Percentiles rank a stretch among this genome's conserved stretches.
Evolutionary conservation across 2,329 filamentous ascomycete species (phyloP).

Genomic region (Cercospora citrullina): DNA sequence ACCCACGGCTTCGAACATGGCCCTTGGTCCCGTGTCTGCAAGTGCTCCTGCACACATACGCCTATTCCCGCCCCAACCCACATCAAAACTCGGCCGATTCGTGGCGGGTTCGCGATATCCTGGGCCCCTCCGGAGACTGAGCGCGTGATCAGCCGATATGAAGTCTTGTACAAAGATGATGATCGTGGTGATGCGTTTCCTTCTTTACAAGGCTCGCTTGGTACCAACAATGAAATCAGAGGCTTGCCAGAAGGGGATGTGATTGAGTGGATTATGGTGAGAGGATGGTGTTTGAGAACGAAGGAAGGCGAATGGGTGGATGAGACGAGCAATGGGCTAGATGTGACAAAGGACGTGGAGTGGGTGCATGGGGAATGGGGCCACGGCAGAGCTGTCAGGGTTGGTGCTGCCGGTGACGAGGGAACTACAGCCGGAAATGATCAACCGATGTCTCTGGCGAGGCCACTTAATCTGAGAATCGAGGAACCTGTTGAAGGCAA

Average conservation of each 20-base stretch:
- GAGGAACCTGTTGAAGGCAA: not conserved
- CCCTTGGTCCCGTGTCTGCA: constrained; percentile 16
- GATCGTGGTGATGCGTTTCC: constrained; percentile 15
- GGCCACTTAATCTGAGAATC: not conserved
- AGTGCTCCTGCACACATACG: not conserved
- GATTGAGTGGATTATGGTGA: constrained; percentile 9
- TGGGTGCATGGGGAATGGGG: not conserved
- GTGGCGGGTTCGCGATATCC: constrained; percentile 15
- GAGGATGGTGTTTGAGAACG: constrained; percentile 9
- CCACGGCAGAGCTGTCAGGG: not conserved
- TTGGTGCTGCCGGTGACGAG: not conserved
- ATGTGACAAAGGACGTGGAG: not conserved
- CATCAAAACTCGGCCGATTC: constrained; percentile 9
- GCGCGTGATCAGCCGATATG: constrained; percentile 7
- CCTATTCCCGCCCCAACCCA: constrained; percentile 9
- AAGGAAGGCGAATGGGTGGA: not conserved
- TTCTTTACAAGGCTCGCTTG: constrained; percentile 7
- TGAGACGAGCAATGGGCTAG: not conserved
- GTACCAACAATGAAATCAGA: not conserved
- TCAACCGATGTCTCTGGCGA: not conserved
- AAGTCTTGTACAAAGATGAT: constrained; percentile 13
- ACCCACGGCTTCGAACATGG: constrained; percentile 18
- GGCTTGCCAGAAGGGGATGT: constrained; percentile 6
- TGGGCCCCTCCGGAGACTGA: constrained; percentile 12
- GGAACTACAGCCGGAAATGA: not conserved